These are phyloP conservation scores for Cichorium intybus DNA, from an alignment of 140 eudicot genomes.

Conservation along the genomic window DNA sequence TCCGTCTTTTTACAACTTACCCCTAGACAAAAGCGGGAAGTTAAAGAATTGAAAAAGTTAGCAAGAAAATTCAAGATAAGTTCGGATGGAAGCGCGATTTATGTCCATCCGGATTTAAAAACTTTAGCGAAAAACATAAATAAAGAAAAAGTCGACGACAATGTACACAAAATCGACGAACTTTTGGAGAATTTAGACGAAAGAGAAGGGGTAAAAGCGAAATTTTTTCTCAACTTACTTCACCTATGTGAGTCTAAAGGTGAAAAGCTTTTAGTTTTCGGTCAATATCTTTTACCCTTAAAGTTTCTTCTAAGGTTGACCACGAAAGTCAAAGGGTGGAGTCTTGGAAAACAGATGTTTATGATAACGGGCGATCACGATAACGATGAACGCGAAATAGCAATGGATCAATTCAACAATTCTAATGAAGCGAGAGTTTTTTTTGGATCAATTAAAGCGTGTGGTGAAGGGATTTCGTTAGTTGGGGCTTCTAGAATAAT, in stretches of 20 bases:
- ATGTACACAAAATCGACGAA: slow-evolving; percentile 38
- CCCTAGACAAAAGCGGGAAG: slow-evolving; percentile 54
- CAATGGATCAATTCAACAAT: slow-evolving; percentile 66
- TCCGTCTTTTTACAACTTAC: slow-evolving; percentile 62
- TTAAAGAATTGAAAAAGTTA: slow-evolving; percentile 34
- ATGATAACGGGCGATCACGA: slow-evolving; percentile 73
- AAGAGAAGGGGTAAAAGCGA: slow-evolving; percentile 78
- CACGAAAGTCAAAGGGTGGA: slow-evolving; percentile 55
- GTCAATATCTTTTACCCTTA: slow-evolving; percentile 69
- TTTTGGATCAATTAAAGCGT: slow-evolving; percentile 90
- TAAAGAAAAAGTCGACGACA: slow-evolving; percentile 44
- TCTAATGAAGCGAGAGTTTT: slow-evolving; percentile 72
- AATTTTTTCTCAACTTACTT: slow-evolving; percentile 64
- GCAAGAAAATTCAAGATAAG: slow-evolving; percentile 51
- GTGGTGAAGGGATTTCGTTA: slow-evolving; percentile 90
- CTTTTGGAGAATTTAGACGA: slow-evolving; percentile 46
- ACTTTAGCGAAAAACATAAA: slow-evolving; percentile 33
- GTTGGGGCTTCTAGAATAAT: slow-evolving; percentile 87
- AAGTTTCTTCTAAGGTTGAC: slow-evolving; percentile 61
- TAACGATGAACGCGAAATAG: slow-evolving; percentile 55
- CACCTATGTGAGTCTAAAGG: slow-evolving; percentile 61
- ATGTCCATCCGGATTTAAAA: slow-evolving; percentile 67
- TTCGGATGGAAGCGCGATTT: slow-evolving; percentile 72
- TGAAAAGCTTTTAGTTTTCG: slow-evolving; percentile 79
- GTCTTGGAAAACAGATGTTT: slow-evolving; percentile 53